These are phyloP conservation scores for Emmonsia crescens DNA, from an alignment of 2,329 filamentous ascomycete species.

Conservation along the genomic window DNA sequence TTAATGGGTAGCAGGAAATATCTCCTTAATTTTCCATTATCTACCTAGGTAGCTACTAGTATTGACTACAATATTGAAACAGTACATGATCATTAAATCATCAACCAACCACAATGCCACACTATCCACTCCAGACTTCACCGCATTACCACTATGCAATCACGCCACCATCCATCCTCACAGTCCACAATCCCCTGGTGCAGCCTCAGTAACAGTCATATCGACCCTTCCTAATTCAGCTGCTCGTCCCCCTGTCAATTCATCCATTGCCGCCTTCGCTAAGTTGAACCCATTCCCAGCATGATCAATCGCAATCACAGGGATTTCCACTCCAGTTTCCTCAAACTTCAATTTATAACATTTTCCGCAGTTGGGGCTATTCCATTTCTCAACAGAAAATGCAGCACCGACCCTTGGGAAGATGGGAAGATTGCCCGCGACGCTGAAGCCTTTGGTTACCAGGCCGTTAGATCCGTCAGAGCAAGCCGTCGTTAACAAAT, in stretches of 20 bases:
- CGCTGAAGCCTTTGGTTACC: conserved; percentile 23
- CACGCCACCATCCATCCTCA: not conserved
- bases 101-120: not conserved
- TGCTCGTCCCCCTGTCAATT: conserved; percentile 38
- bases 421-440: conserved; percentile 34
- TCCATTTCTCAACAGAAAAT: conserved; percentile 38
- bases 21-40: conserved; percentile 34
- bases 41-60: conserved; percentile 5
- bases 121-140: not conserved
- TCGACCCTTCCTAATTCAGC: conserved; percentile 26
- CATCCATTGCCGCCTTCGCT: conserved; percentile 38
- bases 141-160: not conserved
- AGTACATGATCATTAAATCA: not conserved
- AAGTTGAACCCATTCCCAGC: conserved; percentile 38
- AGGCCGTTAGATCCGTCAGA: conserved; percentile 29
- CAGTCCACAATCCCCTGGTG: not conserved
- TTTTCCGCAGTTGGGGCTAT: conserved; percentile 39
- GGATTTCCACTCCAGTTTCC: conserved; percentile 33
- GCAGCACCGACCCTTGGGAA: conserved; percentile 43
- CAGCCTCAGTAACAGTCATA: conserved; percentile 4
- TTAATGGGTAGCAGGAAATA: conserved; percentile 30
- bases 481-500: conserved; percentile 43
- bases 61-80: not conserved
- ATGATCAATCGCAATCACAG: conserved; percentile 41
- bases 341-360: conserved; percentile 43